Conservation (phyloP, 176 grass and related monocot genomes). For the Carex cristatella region DNA sequence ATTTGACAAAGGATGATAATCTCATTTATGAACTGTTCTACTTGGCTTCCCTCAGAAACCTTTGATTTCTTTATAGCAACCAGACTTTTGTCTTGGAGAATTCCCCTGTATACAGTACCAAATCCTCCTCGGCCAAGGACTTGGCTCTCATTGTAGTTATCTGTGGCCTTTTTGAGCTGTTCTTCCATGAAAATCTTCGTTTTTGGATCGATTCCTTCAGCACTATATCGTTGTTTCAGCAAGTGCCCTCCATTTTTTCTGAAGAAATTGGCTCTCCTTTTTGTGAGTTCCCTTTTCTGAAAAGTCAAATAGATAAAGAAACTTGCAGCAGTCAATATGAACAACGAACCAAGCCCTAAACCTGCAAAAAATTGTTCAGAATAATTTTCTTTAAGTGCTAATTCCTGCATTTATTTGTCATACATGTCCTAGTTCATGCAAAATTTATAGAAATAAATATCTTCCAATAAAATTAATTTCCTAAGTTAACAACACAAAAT, state of each 20-base stretch:
- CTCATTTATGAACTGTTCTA: constrained; percentile 5
- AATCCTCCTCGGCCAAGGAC: not conserved
- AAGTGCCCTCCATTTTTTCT: not conserved
- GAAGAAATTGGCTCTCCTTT: not conserved
- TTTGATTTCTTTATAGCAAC: constrained; percentile 13
- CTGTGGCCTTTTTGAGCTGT: not conserved
- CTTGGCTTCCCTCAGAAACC: not conserved
- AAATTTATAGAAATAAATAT: not conserved
- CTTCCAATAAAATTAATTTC: too few species aligned
- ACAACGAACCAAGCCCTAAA: not conserved
- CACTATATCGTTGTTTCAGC: not conserved
- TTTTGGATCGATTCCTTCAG: not conserved
- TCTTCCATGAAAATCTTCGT: not conserved
- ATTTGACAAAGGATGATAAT: constrained; percentile 6
- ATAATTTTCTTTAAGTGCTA: not conserved
- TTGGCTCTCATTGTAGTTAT: not conserved
- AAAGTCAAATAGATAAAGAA: not conserved
- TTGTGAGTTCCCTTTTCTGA: not conserved
- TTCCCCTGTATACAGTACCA: not conserved
- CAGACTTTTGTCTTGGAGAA: not conserved
- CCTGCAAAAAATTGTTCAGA: not conserved
- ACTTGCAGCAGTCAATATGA: not conserved
- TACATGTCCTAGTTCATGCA: not conserved
- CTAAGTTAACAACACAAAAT: too few species aligned
- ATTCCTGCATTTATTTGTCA: not conserved